Evolutionary conservation across 2,329 filamentous ascomycete species (phyloP).

Genomic region (Ophiostoma novo-ulmi): DNA sequence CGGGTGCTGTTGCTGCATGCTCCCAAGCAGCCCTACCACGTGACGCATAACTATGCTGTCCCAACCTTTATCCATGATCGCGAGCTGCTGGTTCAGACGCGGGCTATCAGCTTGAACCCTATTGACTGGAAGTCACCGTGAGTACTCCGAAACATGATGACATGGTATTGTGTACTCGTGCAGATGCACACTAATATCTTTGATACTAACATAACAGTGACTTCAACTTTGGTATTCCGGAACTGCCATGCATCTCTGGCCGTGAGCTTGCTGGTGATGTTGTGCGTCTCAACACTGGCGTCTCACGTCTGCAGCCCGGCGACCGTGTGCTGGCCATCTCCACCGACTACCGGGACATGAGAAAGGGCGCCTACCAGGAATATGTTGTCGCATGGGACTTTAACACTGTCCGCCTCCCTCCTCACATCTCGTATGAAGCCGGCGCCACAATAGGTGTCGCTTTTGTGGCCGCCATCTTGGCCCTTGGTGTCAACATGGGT

Average conservation of each 20-base stretch:
- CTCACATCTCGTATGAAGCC: slow-evolving; percentile 46
- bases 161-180: not conserved
- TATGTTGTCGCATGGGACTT: slow-evolving; percentile 61
- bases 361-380: slow-evolving; percentile 68
- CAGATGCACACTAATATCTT: not conserved
- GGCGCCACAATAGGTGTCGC: slow-evolving; percentile 64
- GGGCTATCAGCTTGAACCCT: slow-evolving; percentile 66
- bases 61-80: slow-evolving; percentile 29
- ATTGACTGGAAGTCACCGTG: slow-evolving; percentile 73
- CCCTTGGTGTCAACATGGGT: slow-evolving; percentile 65
- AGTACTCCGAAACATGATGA: slow-evolving; percentile 31
- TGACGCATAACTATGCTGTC: slow-evolving; percentile 32
- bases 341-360: slow-evolving; percentile 67
- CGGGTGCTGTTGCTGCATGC: slow-evolving; percentile 33
- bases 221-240: slow-evolving; percentile 64
- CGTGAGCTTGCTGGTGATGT: slow-evolving; percentile 65
- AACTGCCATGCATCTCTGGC: slow-evolving; percentile 63
- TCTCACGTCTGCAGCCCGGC: slow-evolving; percentile 49
- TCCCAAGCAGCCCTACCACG: slow-evolving; percentile 32
- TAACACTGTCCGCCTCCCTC: slow-evolving; percentile 60
- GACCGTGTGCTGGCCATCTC: slow-evolving; percentile 62
- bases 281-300: slow-evolving; percentile 41
- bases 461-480: slow-evolving; percentile 63
- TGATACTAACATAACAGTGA: slow-evolving; percentile 47
- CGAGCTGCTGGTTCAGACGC: slow-evolving; percentile 59